Percentiles rank a stretch among this genome's conserved stretches.
phyloP scores from a whole-genome alignment of 176 grass and related monocot genomes.

The Oryza meridionalis region DNA sequence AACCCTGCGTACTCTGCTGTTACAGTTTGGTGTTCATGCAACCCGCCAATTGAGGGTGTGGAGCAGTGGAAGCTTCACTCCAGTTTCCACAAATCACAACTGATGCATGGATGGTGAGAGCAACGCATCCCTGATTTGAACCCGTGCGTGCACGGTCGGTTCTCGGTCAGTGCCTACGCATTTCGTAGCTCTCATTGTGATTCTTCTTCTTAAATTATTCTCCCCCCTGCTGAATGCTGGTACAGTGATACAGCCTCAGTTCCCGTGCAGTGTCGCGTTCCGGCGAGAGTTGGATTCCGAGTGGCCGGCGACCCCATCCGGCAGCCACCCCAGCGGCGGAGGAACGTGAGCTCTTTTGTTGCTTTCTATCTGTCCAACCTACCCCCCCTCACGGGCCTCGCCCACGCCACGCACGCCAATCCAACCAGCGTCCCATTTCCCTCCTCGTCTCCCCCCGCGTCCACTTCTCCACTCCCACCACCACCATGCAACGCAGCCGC shows the following conservation, averaged over 20 bases:
- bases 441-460: background rate
- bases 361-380: conserved; percentile 63
- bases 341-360: conserved; percentile 80
- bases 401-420: conserved; percentile 27
- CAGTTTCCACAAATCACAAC: background rate
- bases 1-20: background rate
- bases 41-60: background rate
- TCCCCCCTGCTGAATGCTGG: background rate
- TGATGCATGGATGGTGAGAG: background rate
- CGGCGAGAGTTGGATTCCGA: conserved; percentile 41
- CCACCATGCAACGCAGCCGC: conserved; percentile 12
- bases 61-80: background rate
- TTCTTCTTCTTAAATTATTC: conserved; percentile 16
- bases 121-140: background rate
- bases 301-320: conserved; percentile 29
- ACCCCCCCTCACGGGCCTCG: conserved; percentile 45
- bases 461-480: background rate
- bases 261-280: conserved; percentile 49
- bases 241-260: conserved; percentile 5
- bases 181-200: conserved; percentile 19
- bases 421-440: background rate
- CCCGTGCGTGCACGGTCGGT: background rate
- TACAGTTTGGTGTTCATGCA: background rate
- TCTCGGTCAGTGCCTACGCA: background rate
- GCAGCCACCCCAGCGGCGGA: conserved; percentile 6